Evolutionary conservation across 441 rosid genomes (phyloP).

Genomic region (Eutrema salsugineum): DNA sequence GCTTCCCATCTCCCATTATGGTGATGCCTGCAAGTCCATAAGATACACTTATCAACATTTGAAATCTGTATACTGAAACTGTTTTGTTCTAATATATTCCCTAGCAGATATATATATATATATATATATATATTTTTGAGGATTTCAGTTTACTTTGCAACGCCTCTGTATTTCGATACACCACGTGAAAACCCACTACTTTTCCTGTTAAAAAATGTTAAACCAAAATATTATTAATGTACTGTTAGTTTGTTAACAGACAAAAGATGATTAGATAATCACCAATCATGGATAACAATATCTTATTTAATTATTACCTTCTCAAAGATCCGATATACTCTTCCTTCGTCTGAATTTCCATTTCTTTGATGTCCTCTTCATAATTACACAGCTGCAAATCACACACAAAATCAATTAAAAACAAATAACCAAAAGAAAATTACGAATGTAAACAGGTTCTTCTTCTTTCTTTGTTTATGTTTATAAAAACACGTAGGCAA

Average conservation of each 20-base stretch:
- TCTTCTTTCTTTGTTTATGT: background rate
- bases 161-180: constrained; percentile 89
- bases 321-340: constrained; percentile 78
- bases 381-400: constrained; percentile 45
- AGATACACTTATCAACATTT: background rate
- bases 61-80: background rate
- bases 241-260: background rate
- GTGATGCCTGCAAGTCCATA: constrained; percentile 56
- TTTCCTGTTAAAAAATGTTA: constrained; percentile 43
- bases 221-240: background rate
- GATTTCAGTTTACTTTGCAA: constrained; percentile 59
- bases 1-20: constrained; percentile 98
- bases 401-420: background rate
- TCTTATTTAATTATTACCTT: constrained; percentile 36
- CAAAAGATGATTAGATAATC: background rate
- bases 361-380: constrained; percentile 54
- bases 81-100: background rate
- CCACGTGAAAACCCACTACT: constrained; percentile 91
- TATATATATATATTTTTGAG: background rate
- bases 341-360: constrained; percentile 73
- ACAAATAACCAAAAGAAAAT: background rate
- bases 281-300: background rate
- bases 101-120: background rate
- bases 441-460: background rate
- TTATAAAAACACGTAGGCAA: background rate